phyloP scores from a whole-genome alignment of 768 basidiomycete genomes.

The Naganishia friedmannii region DNA sequence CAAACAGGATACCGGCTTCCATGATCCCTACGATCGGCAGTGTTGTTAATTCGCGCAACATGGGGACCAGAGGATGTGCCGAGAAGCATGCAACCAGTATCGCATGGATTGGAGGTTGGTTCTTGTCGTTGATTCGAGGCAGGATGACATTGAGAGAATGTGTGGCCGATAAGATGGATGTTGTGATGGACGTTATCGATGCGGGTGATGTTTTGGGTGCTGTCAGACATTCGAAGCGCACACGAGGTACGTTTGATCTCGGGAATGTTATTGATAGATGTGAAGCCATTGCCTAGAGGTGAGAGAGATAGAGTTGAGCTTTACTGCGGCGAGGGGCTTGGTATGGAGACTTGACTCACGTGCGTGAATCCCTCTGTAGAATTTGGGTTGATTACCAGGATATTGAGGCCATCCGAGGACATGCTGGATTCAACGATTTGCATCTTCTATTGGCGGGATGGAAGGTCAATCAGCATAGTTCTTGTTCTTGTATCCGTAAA shows the following conservation, averaged over 20 bases:
- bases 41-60: conserved; percentile 38
- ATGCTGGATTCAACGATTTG: conserved; percentile 6
- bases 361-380: conserved; percentile 36
- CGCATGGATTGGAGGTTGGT: conserved; percentile 13
- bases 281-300: conserved; percentile 4
- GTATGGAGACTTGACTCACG: conserved; percentile 6
- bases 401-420: conserved; percentile 11
- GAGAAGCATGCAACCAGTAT: conserved; percentile 42
- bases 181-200: conserved; percentile 36
- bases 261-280: conserved; percentile 10
- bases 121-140: conserved; percentile 27
- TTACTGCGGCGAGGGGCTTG: not conserved
- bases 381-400: conserved; percentile 40
- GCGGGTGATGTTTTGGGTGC: conserved; percentile 27
- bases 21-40: conserved; percentile 39
- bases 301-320: not conserved
- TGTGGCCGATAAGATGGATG: conserved; percentile 37
- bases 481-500: no score
- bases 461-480: no score
- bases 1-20: conserved; percentile 37
- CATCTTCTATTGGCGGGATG: not conserved
- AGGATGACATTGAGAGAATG: conserved; percentile 28
- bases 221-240: conserved; percentile 33
- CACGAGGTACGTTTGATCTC: not conserved
- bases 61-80: conserved; percentile 34